A percentile compares a stretch with the other conserved stretches of the same genome.
phyloP scores from a whole-genome alignment of 345 rosid genomes.

The Gossypium mustelinum region DNA sequence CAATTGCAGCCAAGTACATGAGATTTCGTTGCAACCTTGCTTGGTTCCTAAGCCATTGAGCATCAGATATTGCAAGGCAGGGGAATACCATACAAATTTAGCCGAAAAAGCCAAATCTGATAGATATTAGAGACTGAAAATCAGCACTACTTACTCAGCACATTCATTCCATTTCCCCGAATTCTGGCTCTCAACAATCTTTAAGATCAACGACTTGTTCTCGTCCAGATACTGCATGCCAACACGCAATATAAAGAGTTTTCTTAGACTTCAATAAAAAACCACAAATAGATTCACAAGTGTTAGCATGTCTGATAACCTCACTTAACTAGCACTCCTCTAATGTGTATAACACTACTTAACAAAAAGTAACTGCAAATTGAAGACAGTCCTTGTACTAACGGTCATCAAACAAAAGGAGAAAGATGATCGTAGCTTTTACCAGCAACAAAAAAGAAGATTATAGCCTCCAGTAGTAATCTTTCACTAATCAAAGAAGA shows the following conservation, averaged over 20 bases:
- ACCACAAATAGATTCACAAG: too few relatives aligned
- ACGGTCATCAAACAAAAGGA: conserved; percentile 7
- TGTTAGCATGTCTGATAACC: too few relatives aligned
- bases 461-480: neutral
- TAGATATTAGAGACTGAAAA: neutral
- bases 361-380: too few relatives aligned
- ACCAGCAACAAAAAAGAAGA: conserved; percentile 23
- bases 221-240: conserved; percentile 87
- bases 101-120: neutral
- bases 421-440: conserved; percentile 18
- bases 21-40: conserved; percentile 93
- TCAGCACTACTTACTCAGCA: conserved; percentile 81
- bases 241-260: too few relatives aligned
- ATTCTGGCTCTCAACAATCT: conserved; percentile 98
- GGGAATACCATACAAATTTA: neutral
- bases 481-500: neutral
- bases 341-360: too few relatives aligned
- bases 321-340: too few relatives aligned
- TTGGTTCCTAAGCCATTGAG: conserved; percentile 57
- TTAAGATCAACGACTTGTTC: conserved; percentile 97
- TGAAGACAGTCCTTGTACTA: neutral
- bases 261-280: too few relatives aligned
- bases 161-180: conserved; percentile 89
- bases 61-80: neutral
- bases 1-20: conserved; percentile 97